These are phyloP conservation scores for Ephemerocybe angulata DNA, from an alignment of 768 basidiomycete genomes.

Conservation along the genomic window DNA sequence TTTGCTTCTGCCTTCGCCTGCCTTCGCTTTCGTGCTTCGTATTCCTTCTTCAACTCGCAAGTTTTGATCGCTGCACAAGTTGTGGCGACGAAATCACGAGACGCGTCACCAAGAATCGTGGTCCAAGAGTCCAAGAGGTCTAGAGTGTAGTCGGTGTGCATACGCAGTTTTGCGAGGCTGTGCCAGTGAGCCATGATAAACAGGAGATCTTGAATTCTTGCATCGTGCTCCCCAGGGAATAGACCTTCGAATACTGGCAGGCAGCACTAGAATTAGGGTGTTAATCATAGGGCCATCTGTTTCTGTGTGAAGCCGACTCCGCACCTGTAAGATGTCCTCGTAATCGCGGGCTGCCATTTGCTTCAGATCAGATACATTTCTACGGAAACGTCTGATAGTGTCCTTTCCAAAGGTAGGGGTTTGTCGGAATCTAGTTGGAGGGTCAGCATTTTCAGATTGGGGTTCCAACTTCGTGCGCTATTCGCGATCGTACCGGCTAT, in stretches of 20 bases:
- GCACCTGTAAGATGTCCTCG: slow-evolving; percentile 36
- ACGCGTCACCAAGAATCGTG: slow-evolving; percentile 21
- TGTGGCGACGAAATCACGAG: slow-evolving; percentile 28
- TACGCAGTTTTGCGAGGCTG: slow-evolving; percentile 27
- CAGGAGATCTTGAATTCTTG: slow-evolving; percentile 20
- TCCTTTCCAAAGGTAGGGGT: slow-evolving; percentile 23
- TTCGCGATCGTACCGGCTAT: slow-evolving; percentile 16
- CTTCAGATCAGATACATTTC: slow-evolving; percentile 28
- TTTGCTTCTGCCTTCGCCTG: background rate
- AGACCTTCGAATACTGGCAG: slow-evolving; percentile 37
- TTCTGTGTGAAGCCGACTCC: background rate
- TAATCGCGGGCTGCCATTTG: slow-evolving; percentile 33
- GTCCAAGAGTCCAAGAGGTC: slow-evolving; percentile 22
- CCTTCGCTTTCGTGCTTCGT: slow-evolving; percentile 24
- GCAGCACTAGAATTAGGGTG: slow-evolving; percentile 22
- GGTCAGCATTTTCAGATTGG: background rate
- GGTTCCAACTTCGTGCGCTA: slow-evolving; percentile 21
- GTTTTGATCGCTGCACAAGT: slow-evolving; percentile 28
- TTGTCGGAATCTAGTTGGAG: slow-evolving; percentile 17
- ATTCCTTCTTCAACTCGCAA: slow-evolving; percentile 36
- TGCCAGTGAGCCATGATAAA: slow-evolving; percentile 31
- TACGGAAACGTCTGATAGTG: slow-evolving; percentile 27
- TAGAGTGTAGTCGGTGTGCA: slow-evolving; percentile 29
- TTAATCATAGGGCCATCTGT: too few species aligned
- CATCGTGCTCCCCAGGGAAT: slow-evolving; percentile 20